Conservation (phyloP, 352 stramenopile genomes). For the Globisporangium nodosum region DNA sequence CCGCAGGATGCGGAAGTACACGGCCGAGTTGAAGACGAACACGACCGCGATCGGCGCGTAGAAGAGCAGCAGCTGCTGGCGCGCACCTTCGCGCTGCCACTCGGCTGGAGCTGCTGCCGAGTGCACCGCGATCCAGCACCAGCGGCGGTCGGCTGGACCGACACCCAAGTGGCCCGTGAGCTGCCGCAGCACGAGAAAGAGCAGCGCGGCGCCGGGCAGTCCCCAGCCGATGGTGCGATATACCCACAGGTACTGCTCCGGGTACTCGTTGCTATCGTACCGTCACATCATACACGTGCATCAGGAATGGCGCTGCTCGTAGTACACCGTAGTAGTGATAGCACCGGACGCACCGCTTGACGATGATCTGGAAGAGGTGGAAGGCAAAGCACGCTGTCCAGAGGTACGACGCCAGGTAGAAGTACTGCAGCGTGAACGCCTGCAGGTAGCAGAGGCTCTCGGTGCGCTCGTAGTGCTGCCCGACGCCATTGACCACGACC, state of each 20-base stretch:
- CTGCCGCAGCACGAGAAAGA: constrained; percentile 58
- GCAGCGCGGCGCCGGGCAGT: constrained; percentile 41
- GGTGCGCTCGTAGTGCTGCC: constrained; percentile 31
- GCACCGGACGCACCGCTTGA: constrained; percentile 37
- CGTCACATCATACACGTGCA: neutral
- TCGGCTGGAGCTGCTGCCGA: constrained; percentile 17
- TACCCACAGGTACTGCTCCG: constrained; percentile 49
- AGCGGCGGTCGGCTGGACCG: constrained; percentile 55
- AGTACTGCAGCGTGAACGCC: constrained; percentile 70
- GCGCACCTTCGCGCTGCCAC: constrained; percentile 43
- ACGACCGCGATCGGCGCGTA: constrained; percentile 55
- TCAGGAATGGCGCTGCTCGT: neutral
- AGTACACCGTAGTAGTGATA: neutral
- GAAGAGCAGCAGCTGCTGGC: constrained; percentile 63
- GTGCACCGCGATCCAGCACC: constrained; percentile 74
- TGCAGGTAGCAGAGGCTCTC: constrained; percentile 63
- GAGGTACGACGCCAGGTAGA: constrained; percentile 76
- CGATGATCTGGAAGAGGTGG: constrained; percentile 85
- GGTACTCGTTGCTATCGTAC: constrained; percentile 56
- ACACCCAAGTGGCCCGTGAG: constrained; percentile 67
- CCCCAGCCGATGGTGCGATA: constrained; percentile 70
- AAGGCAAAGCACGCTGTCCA: constrained; percentile 85
- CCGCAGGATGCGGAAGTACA: constrained; percentile 58
- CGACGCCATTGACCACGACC: constrained; percentile 45
- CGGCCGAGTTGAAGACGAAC: constrained; percentile 59